Evolutionary conservation across 257 asterid genomes (phyloP).

Genomic region (Solanum pinnatisectum): DNA sequence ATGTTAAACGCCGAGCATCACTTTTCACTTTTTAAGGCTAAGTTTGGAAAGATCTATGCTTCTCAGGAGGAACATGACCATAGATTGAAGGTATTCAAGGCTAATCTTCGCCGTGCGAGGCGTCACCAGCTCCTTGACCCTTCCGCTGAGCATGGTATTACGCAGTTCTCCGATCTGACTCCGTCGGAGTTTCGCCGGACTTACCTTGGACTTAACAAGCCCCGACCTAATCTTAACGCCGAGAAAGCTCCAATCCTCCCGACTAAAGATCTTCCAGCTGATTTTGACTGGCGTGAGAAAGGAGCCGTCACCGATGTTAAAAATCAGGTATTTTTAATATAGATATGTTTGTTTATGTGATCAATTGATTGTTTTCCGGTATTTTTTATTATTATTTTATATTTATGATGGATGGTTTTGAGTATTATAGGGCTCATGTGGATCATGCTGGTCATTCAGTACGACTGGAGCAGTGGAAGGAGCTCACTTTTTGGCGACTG

Average conservation of each 20-base stretch:
- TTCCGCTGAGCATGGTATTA: slow-evolving; percentile 79
- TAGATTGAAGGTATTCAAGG: slow-evolving; percentile 62
- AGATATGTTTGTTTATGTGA: neutral
- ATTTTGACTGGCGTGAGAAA: slow-evolving; percentile 82
- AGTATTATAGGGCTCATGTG: slow-evolving; percentile 68
- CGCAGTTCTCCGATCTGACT: slow-evolving; percentile 71
- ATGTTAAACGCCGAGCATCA: slow-evolving; percentile 66
- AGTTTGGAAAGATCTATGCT: slow-evolving; percentile 49
- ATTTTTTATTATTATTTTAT: neutral
- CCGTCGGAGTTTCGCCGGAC: slow-evolving; percentile 62
- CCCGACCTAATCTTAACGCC: slow-evolving; percentile 40
- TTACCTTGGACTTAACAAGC: slow-evolving; percentile 44
- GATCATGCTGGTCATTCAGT: slow-evolving; percentile 98
- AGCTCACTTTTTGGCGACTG: slow-evolving; percentile 71
- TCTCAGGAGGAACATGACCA: slow-evolving; percentile 71
- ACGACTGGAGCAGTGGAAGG: slow-evolving; percentile 84
- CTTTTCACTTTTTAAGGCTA: slow-evolving; percentile 51
- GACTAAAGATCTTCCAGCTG: slow-evolving; percentile 50
- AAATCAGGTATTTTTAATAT: slow-evolving; percentile 46
- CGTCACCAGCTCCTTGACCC: slow-evolving; percentile 76
- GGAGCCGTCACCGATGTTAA: slow-evolving; percentile 83
- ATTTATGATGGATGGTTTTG: neutral
- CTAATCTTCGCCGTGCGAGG: slow-evolving; percentile 68
- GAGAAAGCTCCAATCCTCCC: slow-evolving; percentile 67
- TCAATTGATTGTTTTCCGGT: neutral